Evolutionary conservation across 192 early-diverging fungal genomes (phyloP), one percentile per base, ranked within the genome.

Genomic region (Coemansia umbellata): DNA sequence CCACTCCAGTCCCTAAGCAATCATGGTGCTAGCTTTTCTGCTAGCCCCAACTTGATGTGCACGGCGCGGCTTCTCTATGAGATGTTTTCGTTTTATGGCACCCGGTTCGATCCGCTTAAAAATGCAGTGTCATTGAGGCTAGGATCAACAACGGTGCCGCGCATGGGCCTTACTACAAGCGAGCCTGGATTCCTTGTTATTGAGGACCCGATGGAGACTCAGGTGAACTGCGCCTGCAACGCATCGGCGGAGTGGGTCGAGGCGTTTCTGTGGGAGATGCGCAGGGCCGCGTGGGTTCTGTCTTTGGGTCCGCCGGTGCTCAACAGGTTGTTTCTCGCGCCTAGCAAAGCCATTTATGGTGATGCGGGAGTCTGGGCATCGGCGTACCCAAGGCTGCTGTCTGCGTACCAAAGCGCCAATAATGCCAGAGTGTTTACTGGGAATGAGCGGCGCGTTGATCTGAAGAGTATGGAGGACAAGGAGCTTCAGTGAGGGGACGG

Each of bases 191-290:
- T 11, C 64, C 33, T 75, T 36, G 72, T 61, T 3, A 58, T 75
- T 8, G 72, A 75, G 50, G 72, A 75, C 28, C 66, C 66, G 6
- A 69, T 75, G 3, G 72, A 75, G 15, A 19, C 44, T 14, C 8
- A 23, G 1, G 41, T 60, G 15, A 75, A 69, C 40, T 69, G 65
- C 27, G 66, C 50, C 1, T 61, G 72, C 49, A 55, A 53, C 14
- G 72, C 60, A 8, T 57, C 66, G 26, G 31, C 60, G 7, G 66
- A 64, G 49, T 75, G 72, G 72, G 49, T 57, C 10, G 61, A 56
- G 31, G 72, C 66, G 3, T 15, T 75, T 11, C 19, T 69, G n/a
- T 75, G 72, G 72, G 72, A 75, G 33, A 75, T 75, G 72, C 65
- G 72, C 14, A 49, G 72, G 18, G 72, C 66, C 19, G 72, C 72